A percentile compares a stretch with the other conserved stretches of the same genome.
These are phyloP conservation scores for Apiospora aurea DNA, from an alignment of 2,329 filamentous ascomycete genomes.

Conservation along the genomic window DNA sequence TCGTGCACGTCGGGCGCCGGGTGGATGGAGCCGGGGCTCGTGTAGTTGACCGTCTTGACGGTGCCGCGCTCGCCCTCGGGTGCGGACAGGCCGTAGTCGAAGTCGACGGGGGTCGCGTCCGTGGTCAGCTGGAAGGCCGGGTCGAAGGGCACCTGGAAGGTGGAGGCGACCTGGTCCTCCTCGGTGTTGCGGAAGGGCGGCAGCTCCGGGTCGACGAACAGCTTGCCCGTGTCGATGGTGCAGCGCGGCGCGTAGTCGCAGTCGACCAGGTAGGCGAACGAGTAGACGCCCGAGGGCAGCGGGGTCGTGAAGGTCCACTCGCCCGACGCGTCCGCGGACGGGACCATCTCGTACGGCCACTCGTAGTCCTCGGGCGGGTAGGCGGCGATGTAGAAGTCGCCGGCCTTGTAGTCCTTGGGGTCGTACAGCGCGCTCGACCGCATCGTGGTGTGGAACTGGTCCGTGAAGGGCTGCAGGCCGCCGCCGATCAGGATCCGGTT, in stretches of 20 bases:
- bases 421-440: constrained; percentile 34
- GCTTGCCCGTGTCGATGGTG: constrained; percentile 38
- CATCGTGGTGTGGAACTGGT: constrained; percentile 39
- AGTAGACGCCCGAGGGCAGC: constrained; percentile 39
- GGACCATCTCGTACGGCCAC: constrained; percentile 40
- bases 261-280: constrained; percentile 37
- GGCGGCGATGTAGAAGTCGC: constrained; percentile 38
- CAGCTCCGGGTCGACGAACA: constrained; percentile 40
- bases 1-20: constrained; percentile 40
- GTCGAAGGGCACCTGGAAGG: constrained; percentile 41
- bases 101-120: constrained; percentile 28
- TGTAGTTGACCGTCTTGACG: constrained; percentile 40
- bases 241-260: constrained; percentile 37
- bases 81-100: constrained; percentile 36
- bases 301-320: constrained; percentile 39
- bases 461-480: constrained; percentile 37
- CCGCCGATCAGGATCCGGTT: constrained; percentile 33
- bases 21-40: constrained; percentile 39
- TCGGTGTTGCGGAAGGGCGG: constrained; percentile 38
- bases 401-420: constrained; percentile 38
- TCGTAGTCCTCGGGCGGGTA: constrained; percentile 28
- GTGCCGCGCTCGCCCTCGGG: constrained; percentile 33
- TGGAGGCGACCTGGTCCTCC: constrained; percentile 38
- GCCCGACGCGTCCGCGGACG: constrained; percentile 29
- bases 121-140: constrained; percentile 33